Evolutionary conservation across 148 eudicot species (phyloP).

Genomic region (Persicaria maculosa): DNA sequence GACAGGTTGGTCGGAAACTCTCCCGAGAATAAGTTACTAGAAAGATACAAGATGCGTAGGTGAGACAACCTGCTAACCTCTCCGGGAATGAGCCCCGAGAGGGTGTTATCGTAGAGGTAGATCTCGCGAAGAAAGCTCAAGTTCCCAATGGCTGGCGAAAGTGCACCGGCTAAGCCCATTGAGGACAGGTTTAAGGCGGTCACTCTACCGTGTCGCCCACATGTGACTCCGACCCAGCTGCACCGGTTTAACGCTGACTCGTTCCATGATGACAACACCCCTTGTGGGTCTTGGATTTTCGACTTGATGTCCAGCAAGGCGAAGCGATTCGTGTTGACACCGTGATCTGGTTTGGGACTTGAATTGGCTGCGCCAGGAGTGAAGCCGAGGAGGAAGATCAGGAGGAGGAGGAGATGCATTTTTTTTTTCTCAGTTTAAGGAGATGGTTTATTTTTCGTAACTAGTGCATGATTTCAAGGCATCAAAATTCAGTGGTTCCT

Average conservation of each 20-base stretch:
- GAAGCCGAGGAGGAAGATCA: not conserved
- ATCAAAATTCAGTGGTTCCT: too few relatives aligned
- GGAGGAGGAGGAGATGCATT: not conserved
- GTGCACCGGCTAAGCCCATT: constrained; percentile 18
- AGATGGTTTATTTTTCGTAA: not conserved
- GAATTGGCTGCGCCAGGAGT: not conserved
- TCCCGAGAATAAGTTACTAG: constrained; percentile 23
- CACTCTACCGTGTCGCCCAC: constrained; percentile 25
- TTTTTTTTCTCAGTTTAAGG: too few relatives aligned
- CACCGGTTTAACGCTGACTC: constrained; percentile 32
- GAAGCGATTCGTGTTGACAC: constrained; percentile 12
- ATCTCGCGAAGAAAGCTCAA: constrained; percentile 23
- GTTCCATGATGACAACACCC: constrained; percentile 35
- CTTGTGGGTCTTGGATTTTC: constrained; percentile 6
- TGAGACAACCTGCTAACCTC: constrained; percentile 28
- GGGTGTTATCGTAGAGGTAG: constrained; percentile 20
- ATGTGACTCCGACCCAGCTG: constrained; percentile 33
- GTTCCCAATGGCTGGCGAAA: constrained; percentile 41
- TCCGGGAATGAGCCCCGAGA: constrained; percentile 23
- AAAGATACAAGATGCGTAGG: constrained; percentile 14
- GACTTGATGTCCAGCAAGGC: constrained; percentile 39
- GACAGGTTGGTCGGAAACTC: constrained; percentile 29
- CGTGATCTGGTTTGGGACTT: not conserved
- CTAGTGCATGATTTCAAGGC: too few relatives aligned
- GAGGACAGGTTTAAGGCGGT: constrained; percentile 14